Conservation (phyloP, 1,139 yeast genomes). For the Diutina siamensis region DNA sequence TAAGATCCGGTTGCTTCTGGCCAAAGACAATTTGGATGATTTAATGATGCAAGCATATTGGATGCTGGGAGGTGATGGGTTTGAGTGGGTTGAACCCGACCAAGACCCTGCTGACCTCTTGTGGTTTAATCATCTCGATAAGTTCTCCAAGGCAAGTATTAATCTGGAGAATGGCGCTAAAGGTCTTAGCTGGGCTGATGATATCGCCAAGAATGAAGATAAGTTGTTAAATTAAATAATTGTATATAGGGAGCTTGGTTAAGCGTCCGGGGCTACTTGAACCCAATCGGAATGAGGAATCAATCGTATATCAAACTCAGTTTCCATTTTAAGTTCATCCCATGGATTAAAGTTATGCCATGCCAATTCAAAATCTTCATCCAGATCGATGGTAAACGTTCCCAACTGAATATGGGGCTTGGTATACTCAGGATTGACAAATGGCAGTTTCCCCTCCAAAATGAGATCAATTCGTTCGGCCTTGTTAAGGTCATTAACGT, state of each 20-base stretch:
- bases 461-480: conserved; percentile 26
- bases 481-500: conserved; percentile 25
- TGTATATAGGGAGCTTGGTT: neutral
- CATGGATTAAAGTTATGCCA: conserved; percentile 43
- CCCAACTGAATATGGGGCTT: conserved; percentile 32
- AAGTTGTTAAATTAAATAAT: neutral
- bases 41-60: conserved; percentile 51
- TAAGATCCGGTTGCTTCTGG: conserved; percentile 27
- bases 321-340: conserved; percentile 36
- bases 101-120: conserved; percentile 51
- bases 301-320: conserved; percentile 30
- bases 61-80: conserved; percentile 45
- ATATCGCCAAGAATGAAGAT: conserved; percentile 10
- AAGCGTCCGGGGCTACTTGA: neutral
- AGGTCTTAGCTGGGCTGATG: conserved; percentile 27
- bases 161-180: conserved; percentile 9
- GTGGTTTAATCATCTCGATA: conserved; percentile 34
- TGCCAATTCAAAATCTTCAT: conserved; percentile 33
- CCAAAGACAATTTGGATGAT: conserved; percentile 39
- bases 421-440: conserved; percentile 10
- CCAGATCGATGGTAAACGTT: conserved; percentile 23
- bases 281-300: conserved; percentile 20
- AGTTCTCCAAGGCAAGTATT: conserved; percentile 15
- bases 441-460: conserved; percentile 19
- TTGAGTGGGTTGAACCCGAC: conserved; percentile 73